Conservation (phyloP, 2,329 filamentous ascomycete genomes). For the Pestalotiopsis sp. region DNA sequence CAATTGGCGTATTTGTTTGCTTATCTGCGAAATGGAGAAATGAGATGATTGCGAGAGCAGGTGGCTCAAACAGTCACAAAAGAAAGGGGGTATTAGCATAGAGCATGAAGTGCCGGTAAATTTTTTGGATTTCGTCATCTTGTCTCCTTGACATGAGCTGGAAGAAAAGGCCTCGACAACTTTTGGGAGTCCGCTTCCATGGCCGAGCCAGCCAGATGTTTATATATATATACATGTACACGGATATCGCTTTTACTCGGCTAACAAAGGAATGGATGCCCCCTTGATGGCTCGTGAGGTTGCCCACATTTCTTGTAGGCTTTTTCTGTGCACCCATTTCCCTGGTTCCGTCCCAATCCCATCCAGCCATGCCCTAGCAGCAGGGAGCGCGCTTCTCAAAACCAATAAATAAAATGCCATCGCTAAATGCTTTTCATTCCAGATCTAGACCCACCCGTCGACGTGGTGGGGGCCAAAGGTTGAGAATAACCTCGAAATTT, state of each 20-base stretch:
- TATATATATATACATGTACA: neutral
- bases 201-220: neutral
- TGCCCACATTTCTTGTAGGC: neutral
- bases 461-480: neutral
- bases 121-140: neutral
- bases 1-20: too few relatives aligned
- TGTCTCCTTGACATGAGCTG: neutral
- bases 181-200: neutral
- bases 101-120: neutral
- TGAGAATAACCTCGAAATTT: neutral
- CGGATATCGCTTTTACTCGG: neutral
- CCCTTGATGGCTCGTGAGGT: neutral
- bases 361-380: neutral
- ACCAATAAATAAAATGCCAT: conserved; percentile 12
- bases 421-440: conserved; percentile 10
- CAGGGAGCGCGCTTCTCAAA: neutral
- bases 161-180: neutral
- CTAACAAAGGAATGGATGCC: neutral
- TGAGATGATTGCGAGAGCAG: too few relatives aligned
- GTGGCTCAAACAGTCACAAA: too few relatives aligned
- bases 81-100: too few relatives aligned
- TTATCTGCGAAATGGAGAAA: too few relatives aligned
- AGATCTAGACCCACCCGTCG: conserved; percentile 1
- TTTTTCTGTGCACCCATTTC: neutral
- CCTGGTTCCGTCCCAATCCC: neutral